Base-by-base conservation (phyloP, 805 yeast genomes). In the Metschnikowia kofuensis region DNA sequence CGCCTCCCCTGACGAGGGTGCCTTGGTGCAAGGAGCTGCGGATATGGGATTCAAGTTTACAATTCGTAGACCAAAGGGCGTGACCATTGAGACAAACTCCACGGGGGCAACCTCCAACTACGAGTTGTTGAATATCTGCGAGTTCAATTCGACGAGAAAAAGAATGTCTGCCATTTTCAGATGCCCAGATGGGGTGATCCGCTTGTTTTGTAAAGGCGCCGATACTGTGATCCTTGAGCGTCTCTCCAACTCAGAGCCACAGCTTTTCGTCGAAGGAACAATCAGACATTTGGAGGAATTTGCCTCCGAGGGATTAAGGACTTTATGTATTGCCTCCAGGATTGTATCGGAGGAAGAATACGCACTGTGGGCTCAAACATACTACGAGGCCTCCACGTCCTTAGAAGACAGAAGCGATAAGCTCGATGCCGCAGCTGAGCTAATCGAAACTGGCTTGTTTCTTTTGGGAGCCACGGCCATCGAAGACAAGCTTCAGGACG, bases 1-100 rank as follows among this genome's bases (percentile, higher is more conserved):
- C 1, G 97, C 99, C 0, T 91, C 98, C 0, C 99, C 99, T 0
- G 99, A 94, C 71, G 99, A 95, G 73, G 99, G 99, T 44, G 99
- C 99, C 0, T 75, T 94, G 52, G 99, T 94, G 2, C 90, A 91
- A 59, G 99, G 99, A 50, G 98, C 96, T 14, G 94, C 97, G 0
- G 76, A 75, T 60, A 71, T 92, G 41, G 98, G 97, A 0, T 94
- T 86, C 64, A 83, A 78, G 53, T 95, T 94, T 64, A 78, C 80
- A 7, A 82, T 89, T 41, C 85, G 99, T 70, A 83, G 83, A 42
- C 99, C 99, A 6, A 83, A 83, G 50, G 78, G 87, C 21, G 85
- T 95, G 31, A 79, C 88, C 0, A 77, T 95, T 37, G 79, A 80
- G 42, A 66, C 73, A 31, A 71, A 72, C 1, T 60, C 70, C 10